Percentiles rank a stretch among this genome's conserved stretches.
These are phyloP conservation scores for Nyssa sinensis DNA, from an alignment of 148 eudicot genomes.

Conservation along the genomic window DNA sequence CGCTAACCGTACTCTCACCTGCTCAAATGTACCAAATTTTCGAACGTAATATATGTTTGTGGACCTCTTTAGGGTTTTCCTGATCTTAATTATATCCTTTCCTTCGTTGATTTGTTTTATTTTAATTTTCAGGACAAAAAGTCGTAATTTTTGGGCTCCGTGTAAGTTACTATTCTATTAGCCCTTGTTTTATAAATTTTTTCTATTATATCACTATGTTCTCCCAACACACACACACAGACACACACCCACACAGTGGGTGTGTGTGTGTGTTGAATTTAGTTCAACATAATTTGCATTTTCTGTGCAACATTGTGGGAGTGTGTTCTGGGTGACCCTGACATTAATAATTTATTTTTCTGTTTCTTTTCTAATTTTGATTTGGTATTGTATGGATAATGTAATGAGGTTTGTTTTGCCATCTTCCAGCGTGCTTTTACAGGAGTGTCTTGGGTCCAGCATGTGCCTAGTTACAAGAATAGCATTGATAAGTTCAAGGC, in stretches of 20 bases:
- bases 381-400: background rate
- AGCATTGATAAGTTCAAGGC: slow-evolving; percentile 82
- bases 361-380: background rate
- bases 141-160: slow-evolving; percentile 97
- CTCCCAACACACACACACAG: too few relatives aligned
- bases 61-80: slow-evolving; percentile 1
- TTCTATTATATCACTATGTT: too few relatives aligned
- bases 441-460: slow-evolving; percentile 92
- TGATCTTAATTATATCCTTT: background rate
- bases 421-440: slow-evolving; percentile 79
- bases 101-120: slow-evolving; percentile 2
- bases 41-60: too few relatives aligned
- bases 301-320: too few relatives aligned
- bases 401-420: background rate
- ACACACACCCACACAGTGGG: too few relatives aligned
- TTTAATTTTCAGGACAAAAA: slow-evolving; percentile 72
- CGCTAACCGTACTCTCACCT: background rate
- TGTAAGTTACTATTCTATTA: slow-evolving; percentile 58
- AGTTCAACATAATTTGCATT: too few relatives aligned
- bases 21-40: too few relatives aligned
- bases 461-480: slow-evolving; percentile 92
- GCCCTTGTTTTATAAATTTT: background rate
- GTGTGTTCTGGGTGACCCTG: too few relatives aligned
- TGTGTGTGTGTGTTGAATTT: too few relatives aligned
- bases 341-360: background rate